These are phyloP conservation scores for Hypsizygus marmoreus DNA, from an alignment of 768 basidiomycete genomes.

Conservation along the genomic window DNA sequence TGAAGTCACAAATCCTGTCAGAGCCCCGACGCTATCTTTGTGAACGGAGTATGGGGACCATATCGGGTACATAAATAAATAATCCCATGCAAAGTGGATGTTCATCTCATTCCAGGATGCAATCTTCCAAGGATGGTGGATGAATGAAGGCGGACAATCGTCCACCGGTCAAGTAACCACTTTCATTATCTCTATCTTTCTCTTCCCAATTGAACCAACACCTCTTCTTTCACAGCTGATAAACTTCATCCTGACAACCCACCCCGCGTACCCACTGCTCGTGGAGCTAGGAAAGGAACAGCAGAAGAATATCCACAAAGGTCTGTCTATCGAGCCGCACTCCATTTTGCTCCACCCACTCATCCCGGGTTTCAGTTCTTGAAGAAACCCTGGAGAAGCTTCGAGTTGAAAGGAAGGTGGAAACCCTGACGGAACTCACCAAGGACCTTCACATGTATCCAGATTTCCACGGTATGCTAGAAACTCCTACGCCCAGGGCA, in stretches of 20 bases:
- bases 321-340: constrained; percentile 37
- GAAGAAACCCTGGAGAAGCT: constrained; percentile 73
- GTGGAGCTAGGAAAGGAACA: constrained; percentile 61
- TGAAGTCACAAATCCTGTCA: constrained; percentile 25
- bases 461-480: constrained; percentile 77
- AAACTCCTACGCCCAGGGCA: neutral
- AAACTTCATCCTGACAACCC: constrained; percentile 92
- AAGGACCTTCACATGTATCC: constrained; percentile 94
- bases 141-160: constrained; percentile 99
- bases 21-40: constrained; percentile 83
- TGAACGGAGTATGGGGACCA: constrained; percentile 91
- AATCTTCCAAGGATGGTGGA: constrained; percentile 95
- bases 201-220: neutral
- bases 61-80: constrained; percentile 56
- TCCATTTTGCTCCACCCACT: neutral
- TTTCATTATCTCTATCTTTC: neutral
- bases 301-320: constrained; percentile 57
- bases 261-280: constrained; percentile 79
- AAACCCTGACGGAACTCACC: constrained; percentile 79
- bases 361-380: constrained; percentile 50
- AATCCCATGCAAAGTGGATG: neutral
- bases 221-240: constrained; percentile 60
- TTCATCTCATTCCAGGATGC: constrained; percentile 60
- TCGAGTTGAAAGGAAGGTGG: constrained; percentile 50
- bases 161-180: constrained; percentile 85